Conservation (phyloP, 2,329 filamentous ascomycete genomes). For the Xylariales sp. region DNA sequence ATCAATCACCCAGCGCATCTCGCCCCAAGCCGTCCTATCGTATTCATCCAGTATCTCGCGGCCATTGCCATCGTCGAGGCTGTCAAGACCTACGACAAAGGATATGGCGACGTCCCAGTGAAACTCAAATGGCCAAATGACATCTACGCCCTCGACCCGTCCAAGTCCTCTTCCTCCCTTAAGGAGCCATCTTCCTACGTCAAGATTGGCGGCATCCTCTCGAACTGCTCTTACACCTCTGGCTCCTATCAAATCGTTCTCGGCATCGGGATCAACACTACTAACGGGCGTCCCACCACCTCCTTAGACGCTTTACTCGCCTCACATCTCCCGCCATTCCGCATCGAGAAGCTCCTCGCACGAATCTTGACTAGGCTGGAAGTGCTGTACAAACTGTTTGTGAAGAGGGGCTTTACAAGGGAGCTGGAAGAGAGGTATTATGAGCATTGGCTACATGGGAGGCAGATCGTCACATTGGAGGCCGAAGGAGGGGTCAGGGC, state of each 20-base stretch:
- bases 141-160: conserved; percentile 70
- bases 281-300: conserved; percentile 80
- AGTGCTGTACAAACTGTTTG: conserved; percentile 69
- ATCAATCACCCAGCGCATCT: conserved; percentile 77
- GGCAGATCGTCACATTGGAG: conserved; percentile 70
- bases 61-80: conserved; percentile 83
- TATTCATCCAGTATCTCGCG: conserved; percentile 91
- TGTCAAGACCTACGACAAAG: conserved; percentile 71
- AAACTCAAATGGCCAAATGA: conserved; percentile 98
- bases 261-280: conserved; percentile 82
- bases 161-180: conserved; percentile 41
- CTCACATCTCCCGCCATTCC: conserved; percentile 49
- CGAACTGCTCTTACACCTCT: conserved; percentile 77
- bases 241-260: conserved; percentile 79
- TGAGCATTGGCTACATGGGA: conserved; percentile 77
- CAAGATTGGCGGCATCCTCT: conserved; percentile 90
- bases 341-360: conserved; percentile 76
- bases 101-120: conserved; percentile 71
- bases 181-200: conserved; percentile 53
- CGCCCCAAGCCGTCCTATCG: conserved; percentile 68
- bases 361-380: conserved; percentile 76
- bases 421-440: conserved; percentile 77
- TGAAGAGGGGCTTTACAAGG: conserved; percentile 67
- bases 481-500: conserved; percentile 71
- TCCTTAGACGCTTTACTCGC: conserved; percentile 72